Base-by-base conservation (phyloP, 2,329 filamentous ascomycete species). In the Penicillium griseofulvum region DNA sequence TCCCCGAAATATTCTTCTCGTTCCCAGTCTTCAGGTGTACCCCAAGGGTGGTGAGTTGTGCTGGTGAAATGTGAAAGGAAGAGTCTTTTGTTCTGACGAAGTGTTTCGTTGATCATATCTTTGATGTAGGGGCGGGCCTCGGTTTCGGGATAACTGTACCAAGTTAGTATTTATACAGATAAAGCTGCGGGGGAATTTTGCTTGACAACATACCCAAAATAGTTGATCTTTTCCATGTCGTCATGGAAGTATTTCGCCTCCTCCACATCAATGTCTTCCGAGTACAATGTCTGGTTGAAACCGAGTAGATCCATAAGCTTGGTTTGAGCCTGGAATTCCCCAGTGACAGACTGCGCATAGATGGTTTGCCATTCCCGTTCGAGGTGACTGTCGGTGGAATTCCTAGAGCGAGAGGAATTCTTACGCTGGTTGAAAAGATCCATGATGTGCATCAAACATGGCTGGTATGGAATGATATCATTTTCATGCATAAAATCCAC, bases 41-140 rank as follows among this genome's bases (percentile, higher is more conserved):
- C 68, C 73, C 75, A 78, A 1, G 75, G 74, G 58, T 79, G 76
- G 62, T 79, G 76, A 2, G 68, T 71, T 12, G 67, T 66, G 52
- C 67, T 68, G 4, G 68, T 71, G 38, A 71, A 68, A 51, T 71
- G 68, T 11, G 68, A 69, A 14, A 71, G 60, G 49, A 71, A 70
- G 16, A 71, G 60, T 28, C 68, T 59, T 24, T 61, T 61, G 5
- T 65, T 63, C 1, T 64, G 68, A 14, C 63, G 37, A 28, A 63
- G 55, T 11, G 65, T 66, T n/a, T 68, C 49, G 60, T 66, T 44
- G 69, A 69, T 58, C 71, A 74, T 24, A 66, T 76, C 73, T 46
- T 55, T 54, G 24, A 66, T 64, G 38, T 76, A 76, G 5, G 73
- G 74, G 56, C 71, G 68, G 1, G 75, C 63, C 51, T 74, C 74